These are phyloP conservation scores for Penicillium sp. DNA, from an alignment of 2,329 filamentous ascomycete genomes.

Conservation along the genomic window DNA sequence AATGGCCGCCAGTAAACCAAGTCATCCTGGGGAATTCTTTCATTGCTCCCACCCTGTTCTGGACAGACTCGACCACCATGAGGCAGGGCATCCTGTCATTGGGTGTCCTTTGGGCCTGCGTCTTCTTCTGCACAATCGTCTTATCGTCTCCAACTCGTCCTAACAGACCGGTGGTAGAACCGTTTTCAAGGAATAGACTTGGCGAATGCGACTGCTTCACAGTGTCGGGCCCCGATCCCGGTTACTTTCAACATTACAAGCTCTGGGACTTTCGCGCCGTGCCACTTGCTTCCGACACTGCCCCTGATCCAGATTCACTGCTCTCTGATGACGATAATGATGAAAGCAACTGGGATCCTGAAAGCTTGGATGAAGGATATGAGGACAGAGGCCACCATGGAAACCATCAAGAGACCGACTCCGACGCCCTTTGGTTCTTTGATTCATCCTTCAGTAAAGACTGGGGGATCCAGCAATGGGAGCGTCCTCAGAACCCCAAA, in stretches of 20 bases:
- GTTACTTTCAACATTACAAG: slow-evolving; percentile 50
- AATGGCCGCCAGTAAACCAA: neutral
- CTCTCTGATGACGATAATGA: slow-evolving; percentile 16
- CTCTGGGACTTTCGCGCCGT: slow-evolving; percentile 51
- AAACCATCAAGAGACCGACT: slow-evolving; percentile 2
- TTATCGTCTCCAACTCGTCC: slow-evolving; percentile 1
- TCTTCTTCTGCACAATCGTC: slow-evolving; percentile 4
- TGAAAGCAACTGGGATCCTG: slow-evolving; percentile 4
- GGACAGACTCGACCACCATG: slow-evolving; percentile 9
- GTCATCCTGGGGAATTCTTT: neutral
- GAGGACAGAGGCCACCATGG: neutral
- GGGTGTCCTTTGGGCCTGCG: slow-evolving; percentile 1
- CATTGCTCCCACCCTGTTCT: neutral
- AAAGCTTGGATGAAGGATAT: slow-evolving; percentile 1
- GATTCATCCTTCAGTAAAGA: slow-evolving; percentile 33
- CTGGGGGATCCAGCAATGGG: slow-evolving; percentile 46
- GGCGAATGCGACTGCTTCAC: slow-evolving; percentile 47
- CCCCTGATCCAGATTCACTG: neutral
- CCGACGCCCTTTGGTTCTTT: slow-evolving; percentile 30
- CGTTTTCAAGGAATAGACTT: slow-evolving; percentile 5
- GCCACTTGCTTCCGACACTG: slow-evolving; percentile 6
- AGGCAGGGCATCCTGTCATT: neutral
- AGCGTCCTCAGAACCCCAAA: slow-evolving; percentile 35
- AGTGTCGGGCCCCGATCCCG: slow-evolving; percentile 40
- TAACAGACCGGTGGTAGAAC: neutral